Evolutionary conservation across 352 stramenopile genomes (phyloP).

Genomic region (Pythium aquatile): DNA sequence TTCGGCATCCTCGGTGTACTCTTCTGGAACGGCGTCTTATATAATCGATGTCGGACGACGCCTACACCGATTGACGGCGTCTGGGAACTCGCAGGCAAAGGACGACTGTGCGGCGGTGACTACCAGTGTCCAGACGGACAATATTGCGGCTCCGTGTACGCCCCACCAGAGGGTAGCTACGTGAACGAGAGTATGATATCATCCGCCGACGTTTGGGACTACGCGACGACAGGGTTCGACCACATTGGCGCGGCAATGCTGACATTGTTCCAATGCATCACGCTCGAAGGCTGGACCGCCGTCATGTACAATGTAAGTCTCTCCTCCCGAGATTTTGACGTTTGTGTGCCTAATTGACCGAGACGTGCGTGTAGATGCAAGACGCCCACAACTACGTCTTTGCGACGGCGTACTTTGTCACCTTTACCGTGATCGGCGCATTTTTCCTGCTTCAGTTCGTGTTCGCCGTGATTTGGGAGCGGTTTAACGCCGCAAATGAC

Average conservation of each 20-base stretch:
- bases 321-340: neutral
- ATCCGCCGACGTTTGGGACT: conserved; percentile 63
- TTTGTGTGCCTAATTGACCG: neutral
- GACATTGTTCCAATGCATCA: conserved; percentile 89
- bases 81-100: conserved; percentile 29
- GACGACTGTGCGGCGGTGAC: conserved; percentile 35
- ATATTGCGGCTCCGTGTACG: conserved; percentile 50
- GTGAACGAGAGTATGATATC: conserved; percentile 33
- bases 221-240: conserved; percentile 83
- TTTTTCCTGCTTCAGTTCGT: conserved; percentile 87
- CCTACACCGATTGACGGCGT: conserved; percentile 47
- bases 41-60: conserved; percentile 50
- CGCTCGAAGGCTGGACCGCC: conserved; percentile 84
- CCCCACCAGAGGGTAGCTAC: conserved; percentile 24
- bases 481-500: conserved; percentile 47
- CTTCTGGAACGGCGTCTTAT: conserved; percentile 52
- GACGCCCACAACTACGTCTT: conserved; percentile 39
- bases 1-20: conserved; percentile 72
- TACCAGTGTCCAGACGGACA: conserved; percentile 31
- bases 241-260: conserved; percentile 74
- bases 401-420: conserved; percentile 67
- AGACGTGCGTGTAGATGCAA: conserved; percentile 9
- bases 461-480: conserved; percentile 77
- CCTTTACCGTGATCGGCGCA: conserved; percentile 72
- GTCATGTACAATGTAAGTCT: conserved; percentile 79